A percentile compares a stretch with the other conserved stretches of the same genome.
Conservation (phyloP, 345 rosid genomes). For the Laguncularia racemosa region DNA sequence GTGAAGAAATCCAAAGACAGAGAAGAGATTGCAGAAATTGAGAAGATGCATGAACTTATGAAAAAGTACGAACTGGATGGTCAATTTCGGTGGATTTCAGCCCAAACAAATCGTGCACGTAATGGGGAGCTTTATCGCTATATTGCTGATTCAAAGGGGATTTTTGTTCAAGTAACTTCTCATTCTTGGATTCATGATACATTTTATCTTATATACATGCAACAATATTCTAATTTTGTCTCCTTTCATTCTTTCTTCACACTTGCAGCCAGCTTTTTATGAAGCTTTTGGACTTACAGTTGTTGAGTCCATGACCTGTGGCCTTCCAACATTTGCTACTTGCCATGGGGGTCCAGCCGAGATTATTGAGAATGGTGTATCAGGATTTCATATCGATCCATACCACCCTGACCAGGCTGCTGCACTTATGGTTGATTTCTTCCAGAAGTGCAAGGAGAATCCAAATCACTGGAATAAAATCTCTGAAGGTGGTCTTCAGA, state of each 20-base stretch:
- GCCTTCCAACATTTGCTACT: conserved; percentile 94
- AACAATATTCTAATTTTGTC: not conserved
- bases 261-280: conserved; percentile 86
- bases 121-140: conserved; percentile 96
- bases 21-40: conserved; percentile 92
- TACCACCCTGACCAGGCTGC: conserved; percentile 83
- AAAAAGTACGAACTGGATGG: conserved; percentile 63
- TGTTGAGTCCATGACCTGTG: conserved; percentile 97
- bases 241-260: not conserved
- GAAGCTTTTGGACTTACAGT: conserved; percentile 99
- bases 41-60: conserved; percentile 74
- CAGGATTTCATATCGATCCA: conserved; percentile 96
- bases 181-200: not conserved
- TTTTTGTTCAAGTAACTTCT: conserved; percentile 73
- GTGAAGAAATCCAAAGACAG: conserved; percentile 77
- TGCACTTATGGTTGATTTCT: conserved; percentile 56
- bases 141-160: conserved; percentile 79
- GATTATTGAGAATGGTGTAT: conserved; percentile 69
- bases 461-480: conserved; percentile 69
- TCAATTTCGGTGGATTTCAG: conserved; percentile 82
- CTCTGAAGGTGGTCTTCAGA: conserved; percentile 69
- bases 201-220: not conserved
- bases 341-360: conserved; percentile 98
- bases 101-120: conserved; percentile 93
- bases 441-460: conserved; percentile 61